Evolutionary conservation across 257 asterid genomes (phyloP).

Genomic region (Forsythia viridissima): DNA sequence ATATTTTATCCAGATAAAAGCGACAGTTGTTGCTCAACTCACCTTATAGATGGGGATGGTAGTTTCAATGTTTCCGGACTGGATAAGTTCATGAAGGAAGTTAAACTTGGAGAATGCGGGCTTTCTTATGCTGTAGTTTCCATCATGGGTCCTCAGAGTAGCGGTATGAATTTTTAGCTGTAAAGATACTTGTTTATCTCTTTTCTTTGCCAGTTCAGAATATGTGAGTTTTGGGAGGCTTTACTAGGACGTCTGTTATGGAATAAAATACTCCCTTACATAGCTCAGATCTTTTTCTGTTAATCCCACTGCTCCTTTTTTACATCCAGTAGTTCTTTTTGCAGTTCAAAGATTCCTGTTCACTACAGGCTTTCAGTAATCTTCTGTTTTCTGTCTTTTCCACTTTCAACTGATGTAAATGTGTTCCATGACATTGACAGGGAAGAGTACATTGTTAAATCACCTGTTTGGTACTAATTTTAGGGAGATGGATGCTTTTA

Average conservation of each 20-base stretch:
- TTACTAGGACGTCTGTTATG: background rate
- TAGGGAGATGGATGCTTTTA: constrained; percentile 93
- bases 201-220: background rate
- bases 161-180: constrained; percentile 58
- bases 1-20: constrained; percentile 43
- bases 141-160: constrained; percentile 99
- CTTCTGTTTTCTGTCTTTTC: background rate
- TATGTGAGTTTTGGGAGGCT: background rate
- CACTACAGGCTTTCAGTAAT: background rate
- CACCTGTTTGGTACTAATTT: constrained; percentile 75
- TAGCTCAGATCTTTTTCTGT: background rate
- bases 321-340: background rate
- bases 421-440: constrained; percentile 44
- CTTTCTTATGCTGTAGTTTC: constrained; percentile 97
- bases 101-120: constrained; percentile 84
- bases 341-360: background rate
- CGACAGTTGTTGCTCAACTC: constrained; percentile 71
- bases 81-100: constrained; percentile 77
- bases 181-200: background rate
- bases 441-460: constrained; percentile 93
- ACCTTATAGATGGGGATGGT: constrained; percentile 96
- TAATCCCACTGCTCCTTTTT: background rate
- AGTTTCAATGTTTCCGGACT: constrained; percentile 68
- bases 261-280: background rate
- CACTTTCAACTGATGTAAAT: constrained; percentile 6